Conservation (phyloP, 2,329 filamentous ascomycete species). For the Colletotrichum kahawae region DNA sequence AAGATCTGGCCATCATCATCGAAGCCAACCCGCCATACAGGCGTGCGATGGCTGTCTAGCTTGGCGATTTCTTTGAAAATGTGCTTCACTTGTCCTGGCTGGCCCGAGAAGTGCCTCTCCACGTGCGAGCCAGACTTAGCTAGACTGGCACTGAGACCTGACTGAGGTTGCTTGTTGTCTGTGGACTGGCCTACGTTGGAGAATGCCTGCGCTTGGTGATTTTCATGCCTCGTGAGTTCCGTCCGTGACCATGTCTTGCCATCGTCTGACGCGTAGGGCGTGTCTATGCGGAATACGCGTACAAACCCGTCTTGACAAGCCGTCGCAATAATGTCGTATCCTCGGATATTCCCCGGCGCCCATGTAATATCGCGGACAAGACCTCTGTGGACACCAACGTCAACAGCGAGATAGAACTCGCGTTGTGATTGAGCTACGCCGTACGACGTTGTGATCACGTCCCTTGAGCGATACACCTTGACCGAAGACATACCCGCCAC, state of each 20-base stretch:
- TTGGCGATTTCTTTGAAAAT: conserved; percentile 66
- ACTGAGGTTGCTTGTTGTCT: conserved; percentile 39
- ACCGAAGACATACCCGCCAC: conserved; percentile 87
- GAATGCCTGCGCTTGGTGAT: conserved; percentile 10
- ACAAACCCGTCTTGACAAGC: conserved; percentile 92
- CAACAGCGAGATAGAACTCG: conserved; percentile 84
- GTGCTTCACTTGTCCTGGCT: conserved; percentile 71
- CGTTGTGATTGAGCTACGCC: conserved; percentile 64
- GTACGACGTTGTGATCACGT: conserved; percentile 56
- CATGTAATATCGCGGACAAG: conserved; percentile 89
- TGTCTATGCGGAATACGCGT: conserved; percentile 83
- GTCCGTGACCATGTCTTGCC: conserved; percentile 55
- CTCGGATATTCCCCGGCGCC: conserved; percentile 89
- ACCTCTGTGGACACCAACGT: conserved; percentile 74
- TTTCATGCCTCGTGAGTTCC: conserved; percentile 45
- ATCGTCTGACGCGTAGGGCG: conserved; percentile 52
- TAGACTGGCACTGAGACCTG: conserved; percentile 57
- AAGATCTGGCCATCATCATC: conserved; percentile 74
- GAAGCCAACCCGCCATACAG: conserved; percentile 79
- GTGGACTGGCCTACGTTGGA: conserved; percentile 22
- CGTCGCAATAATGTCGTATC: conserved; percentile 89
- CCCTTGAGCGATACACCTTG: conserved; percentile 79
- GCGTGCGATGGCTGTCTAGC: conserved; percentile 70
- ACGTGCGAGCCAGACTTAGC: conserved; percentile 53
- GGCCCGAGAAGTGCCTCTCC: conserved; percentile 58